Evolutionary conservation across 2,329 filamentous ascomycete species (phyloP), one percentile per base, ranked within the genome.

Genomic region (Blastomyces silverae): DNA sequence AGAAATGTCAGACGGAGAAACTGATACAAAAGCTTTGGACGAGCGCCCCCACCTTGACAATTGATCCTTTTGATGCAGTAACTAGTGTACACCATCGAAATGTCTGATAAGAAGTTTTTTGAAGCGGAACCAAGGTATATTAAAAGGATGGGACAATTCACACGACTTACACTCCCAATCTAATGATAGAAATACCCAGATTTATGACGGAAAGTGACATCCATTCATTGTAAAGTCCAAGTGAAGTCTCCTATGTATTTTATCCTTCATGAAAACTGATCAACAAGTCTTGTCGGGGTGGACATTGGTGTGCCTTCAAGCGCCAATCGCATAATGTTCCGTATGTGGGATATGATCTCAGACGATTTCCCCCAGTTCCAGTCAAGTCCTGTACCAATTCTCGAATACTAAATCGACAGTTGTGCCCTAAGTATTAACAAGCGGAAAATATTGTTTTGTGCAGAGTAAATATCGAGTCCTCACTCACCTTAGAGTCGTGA

Each of bases 331-430:
- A 62, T 53, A 39, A 62, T 56, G 25, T 53, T 39, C 15, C 61
- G 52, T 37, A 62, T 56, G 31, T n/a, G 48, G 20, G 61, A 62
- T 20, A 62, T n/a, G 25, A 62, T 62, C 28, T 55, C 61, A 20
- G 46, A 48, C 31, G 44, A 13, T n/a, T 39, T 50, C 17, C 48
- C 48, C 34, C 46, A 50, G 52, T 55, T 37, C 61, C 61, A 62
- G 15, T 42, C 48, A 31, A 48, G 59, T 0, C 17, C 42, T n/a
- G 59, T 15, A 37, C 44, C 59, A 28, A 22, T 37, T 13, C 42
- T 61, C 28, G 42, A 50, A 31, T 50, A 34, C 59, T 61, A 37
- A 34, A 34, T 44, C 25, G n/a, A 39, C 37, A 39, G 34, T 42
- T 42, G n/a, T 34, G 52, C 4, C 28, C 3, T 8, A 10, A 44